Conservation (phyloP, 495 filamentous ascomycete genomes). For the Jackrogersella minutella region DNA sequence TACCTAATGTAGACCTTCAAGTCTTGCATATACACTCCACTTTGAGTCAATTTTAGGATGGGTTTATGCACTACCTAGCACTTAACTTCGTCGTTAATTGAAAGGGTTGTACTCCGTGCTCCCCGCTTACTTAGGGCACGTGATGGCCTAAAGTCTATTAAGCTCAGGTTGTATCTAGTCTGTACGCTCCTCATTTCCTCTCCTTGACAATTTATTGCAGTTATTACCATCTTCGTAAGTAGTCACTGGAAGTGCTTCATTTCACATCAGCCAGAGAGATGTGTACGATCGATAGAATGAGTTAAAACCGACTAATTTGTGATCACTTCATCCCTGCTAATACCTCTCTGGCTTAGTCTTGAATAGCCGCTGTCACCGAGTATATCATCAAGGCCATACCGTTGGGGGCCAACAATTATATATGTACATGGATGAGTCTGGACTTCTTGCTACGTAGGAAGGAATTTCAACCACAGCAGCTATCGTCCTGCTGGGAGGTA, state of each 20-base stretch:
- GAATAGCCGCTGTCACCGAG: slow-evolving; percentile 1
- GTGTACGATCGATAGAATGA: neutral
- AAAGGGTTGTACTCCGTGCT: slow-evolving; percentile 21
- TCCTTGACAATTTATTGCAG: neutral
- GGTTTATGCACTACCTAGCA: neutral
- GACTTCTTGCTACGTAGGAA: neutral
- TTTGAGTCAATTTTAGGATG: slow-evolving; percentile 24
- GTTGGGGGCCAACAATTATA: slow-evolving; percentile 15
- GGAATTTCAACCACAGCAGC: neutral
- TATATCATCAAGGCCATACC: neutral
- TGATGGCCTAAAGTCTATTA: slow-evolving; percentile 21
- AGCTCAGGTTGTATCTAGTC: neutral
- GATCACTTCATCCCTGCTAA: slow-evolving; percentile 26
- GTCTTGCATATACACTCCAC: slow-evolving; percentile 13
- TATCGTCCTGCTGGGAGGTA: neutral
- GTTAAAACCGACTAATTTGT: neutral
- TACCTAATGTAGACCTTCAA: slow-evolving; percentile 4
- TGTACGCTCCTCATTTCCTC: neutral
- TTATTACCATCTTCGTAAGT: neutral
- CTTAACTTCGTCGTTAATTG: neutral
- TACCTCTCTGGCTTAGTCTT: slow-evolving; percentile 19
- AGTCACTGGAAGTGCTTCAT: neutral
- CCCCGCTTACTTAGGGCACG: slow-evolving; percentile 30
- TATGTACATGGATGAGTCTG: neutral
- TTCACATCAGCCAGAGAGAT: neutral